Evolutionary conservation across 306 rosid species (phyloP).

Genomic region (Medicago truncatula): DNA sequence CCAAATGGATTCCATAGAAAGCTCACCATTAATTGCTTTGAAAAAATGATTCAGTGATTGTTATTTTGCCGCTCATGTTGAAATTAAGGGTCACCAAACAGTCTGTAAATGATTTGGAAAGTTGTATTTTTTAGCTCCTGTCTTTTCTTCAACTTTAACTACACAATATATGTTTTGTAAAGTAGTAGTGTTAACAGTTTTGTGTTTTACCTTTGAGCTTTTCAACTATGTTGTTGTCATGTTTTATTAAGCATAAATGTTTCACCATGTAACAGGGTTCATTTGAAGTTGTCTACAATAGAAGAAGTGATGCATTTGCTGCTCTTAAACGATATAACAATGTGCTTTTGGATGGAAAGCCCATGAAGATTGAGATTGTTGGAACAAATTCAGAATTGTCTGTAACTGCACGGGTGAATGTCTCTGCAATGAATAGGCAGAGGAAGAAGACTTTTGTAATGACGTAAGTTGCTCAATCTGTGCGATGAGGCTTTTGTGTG

Average conservation of each 20-base stretch:
- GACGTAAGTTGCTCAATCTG: slow-evolving; percentile 61
- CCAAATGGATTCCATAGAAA: not conserved
- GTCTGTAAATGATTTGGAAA: not conserved
- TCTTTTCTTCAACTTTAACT: not conserved
- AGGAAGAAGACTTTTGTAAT: slow-evolving; percentile 80
- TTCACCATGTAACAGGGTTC: slow-evolving; percentile 68
- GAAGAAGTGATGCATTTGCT: slow-evolving; percentile 96
- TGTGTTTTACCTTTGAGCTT: not conserved
- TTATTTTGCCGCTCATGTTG: too few relatives aligned
- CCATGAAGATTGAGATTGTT: slow-evolving; percentile 91
- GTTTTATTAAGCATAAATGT: not conserved
- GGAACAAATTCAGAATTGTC: slow-evolving; percentile 74
- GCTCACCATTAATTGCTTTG: too few relatives aligned
- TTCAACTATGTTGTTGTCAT: not conserved
- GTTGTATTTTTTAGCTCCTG: not conserved
- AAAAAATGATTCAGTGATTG: too few relatives aligned
- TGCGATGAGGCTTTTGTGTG: slow-evolving; percentile 2
- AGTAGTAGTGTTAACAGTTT: not conserved
- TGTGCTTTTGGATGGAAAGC: slow-evolving; percentile 91
- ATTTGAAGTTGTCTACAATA: slow-evolving; percentile 88
- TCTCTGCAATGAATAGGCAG: slow-evolving; percentile 79
- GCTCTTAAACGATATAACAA: slow-evolving; percentile 87
- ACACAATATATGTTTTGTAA: not conserved
- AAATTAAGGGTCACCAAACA: not conserved
- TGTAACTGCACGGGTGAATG: slow-evolving; percentile 83